phyloP scores from a whole-genome alignment of 2,329 filamentous ascomycete genomes.

The Colletotrichum simmondsii region DNA sequence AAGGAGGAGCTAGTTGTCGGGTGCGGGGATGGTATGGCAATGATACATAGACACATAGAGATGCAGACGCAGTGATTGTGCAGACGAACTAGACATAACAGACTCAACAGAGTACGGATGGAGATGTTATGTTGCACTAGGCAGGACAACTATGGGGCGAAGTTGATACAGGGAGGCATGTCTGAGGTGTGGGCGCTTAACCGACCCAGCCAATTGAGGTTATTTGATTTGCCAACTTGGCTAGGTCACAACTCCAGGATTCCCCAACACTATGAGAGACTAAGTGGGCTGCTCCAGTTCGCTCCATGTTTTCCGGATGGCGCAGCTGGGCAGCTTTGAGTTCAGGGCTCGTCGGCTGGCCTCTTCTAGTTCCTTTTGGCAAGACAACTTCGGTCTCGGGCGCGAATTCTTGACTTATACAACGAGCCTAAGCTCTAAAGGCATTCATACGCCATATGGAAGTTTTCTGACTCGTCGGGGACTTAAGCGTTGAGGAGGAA shows the following conservation, averaged over 20 bases:
- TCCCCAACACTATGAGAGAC: background rate
- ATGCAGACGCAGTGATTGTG: background rate
- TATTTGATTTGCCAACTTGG: background rate
- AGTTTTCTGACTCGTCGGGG: background rate
- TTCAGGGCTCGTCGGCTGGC: background rate
- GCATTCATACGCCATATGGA: background rate
- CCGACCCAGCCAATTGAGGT: conserved; percentile 1
- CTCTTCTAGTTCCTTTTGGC: background rate
- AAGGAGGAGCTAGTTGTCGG: background rate
- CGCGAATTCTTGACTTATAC: background rate
- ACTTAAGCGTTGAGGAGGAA: background rate
- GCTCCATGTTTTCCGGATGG: background rate
- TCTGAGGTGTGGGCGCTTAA: background rate
- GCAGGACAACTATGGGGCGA: background rate
- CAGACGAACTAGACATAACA: background rate
- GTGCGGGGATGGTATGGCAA: conserved; percentile 11
- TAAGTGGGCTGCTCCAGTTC: background rate
- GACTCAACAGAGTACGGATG: background rate
- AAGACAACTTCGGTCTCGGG: background rate
- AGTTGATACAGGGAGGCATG: background rate
- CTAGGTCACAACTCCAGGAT: background rate
- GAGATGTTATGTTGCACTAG: background rate
- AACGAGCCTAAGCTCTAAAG: background rate
- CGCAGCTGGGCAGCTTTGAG: background rate
- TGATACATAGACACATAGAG: background rate